Conservation (phyloP, 805 yeast genomes). For the Saccharomycopsis javanensis region DNA sequence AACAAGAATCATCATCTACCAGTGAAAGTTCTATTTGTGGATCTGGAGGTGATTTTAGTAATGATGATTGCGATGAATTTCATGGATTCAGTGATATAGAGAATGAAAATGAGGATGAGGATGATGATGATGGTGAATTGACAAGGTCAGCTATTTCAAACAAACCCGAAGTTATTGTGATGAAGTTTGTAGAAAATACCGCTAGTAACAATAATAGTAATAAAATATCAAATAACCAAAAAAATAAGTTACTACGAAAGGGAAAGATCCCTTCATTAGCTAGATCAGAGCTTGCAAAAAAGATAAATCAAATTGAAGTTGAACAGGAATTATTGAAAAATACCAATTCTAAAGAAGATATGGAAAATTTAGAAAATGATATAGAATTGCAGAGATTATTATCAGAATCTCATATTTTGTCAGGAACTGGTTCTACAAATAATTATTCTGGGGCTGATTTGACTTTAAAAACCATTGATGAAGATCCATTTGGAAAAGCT, state of each 20-base stretch:
- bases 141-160: too few species aligned
- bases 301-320: constrained; percentile 27
- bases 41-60: neutral
- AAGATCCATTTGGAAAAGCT: constrained; percentile 58
- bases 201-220: neutral
- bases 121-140: neutral
- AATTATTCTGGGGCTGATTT: constrained; percentile 55
- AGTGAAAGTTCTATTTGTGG: neutral
- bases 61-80: constrained; percentile 12
- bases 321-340: constrained; percentile 22
- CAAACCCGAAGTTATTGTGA: constrained; percentile 33
- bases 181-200: constrained; percentile 11
- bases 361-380: constrained; percentile 56
- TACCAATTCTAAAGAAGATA: constrained; percentile 30
- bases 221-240: constrained; percentile 31
- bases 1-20: neutral
- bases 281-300: constrained; percentile 27
- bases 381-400: constrained; percentile 61
- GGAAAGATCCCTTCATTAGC: constrained; percentile 50
- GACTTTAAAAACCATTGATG: constrained; percentile 52
- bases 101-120: constrained; percentile 17
- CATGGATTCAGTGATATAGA: constrained; percentile 24
- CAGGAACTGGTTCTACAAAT: constrained; percentile 22
- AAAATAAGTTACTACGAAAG: constrained; percentile 36
- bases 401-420: constrained; percentile 58